Evolutionary conservation across 2,329 filamentous ascomycete genomes (phyloP), one percentile per base, ranked within the genome.

Genomic region (Zalaria obscura): DNA sequence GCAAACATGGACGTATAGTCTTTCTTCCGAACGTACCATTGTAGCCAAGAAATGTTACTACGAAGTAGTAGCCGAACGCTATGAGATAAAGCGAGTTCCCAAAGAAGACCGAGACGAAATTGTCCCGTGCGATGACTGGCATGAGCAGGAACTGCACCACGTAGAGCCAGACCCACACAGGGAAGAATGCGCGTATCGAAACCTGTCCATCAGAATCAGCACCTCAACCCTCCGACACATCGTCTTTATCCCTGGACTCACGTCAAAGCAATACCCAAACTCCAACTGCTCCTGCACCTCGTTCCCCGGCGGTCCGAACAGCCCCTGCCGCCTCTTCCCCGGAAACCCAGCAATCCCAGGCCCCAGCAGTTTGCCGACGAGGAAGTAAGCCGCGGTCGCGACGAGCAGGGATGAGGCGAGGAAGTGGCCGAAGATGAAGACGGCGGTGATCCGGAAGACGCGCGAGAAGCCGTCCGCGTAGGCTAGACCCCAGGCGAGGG

Each of bases 261-360:
- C 78, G 62, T 82, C 78, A 60, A 80, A 81, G 57, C 78, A 81
- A 55, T 82, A 82, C 40, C 78, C 78, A 60, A 81, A 82, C 53
- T 81, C 78, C 46, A 82, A 57, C 45, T 72, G 72, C 41, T 80
- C 76, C 11, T 53, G 52, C 7, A 50, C 48, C 27, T 69, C 70
- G 7, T 65, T 66, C 3, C 62, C 62, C 0, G 70, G 68, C 41
- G 74, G 70, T 4, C 69, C 65, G 51, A 80, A 79, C 5, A 80
- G 58, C 2, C 77, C 75, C 52, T 72, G 64, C 38, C 66, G 63
- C 46, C 72, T 57, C 44, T 70, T 61, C 28, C 69, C 66, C 4
- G 69, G 65, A 48, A 71, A 50, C 11, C 72, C 65, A 3, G 67
- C 65, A 29, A 72, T 67, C 32, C 72, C 68, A 1, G 72, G 72